Evolutionary conservation across 768 basidiomycete genomes (phyloP).

Genomic region (Boletus sensibilis): DNA sequence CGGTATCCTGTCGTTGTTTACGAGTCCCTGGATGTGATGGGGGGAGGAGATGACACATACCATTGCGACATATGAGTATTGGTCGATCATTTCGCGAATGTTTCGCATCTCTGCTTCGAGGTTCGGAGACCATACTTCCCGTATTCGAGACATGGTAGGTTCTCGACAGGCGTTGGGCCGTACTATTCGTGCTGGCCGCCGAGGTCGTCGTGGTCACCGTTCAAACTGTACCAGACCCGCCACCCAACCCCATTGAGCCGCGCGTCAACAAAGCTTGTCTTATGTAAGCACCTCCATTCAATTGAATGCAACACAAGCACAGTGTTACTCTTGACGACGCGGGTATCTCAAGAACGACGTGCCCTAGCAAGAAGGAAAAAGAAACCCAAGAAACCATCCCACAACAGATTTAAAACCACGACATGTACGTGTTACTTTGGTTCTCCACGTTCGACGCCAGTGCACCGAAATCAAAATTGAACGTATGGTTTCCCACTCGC

Average conservation of each 20-base stretch:
- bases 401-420: constrained; percentile 52
- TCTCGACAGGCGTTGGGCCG: constrained; percentile 4
- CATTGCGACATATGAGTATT: constrained; percentile 95
- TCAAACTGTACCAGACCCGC: constrained; percentile 10
- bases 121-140: constrained; percentile 94
- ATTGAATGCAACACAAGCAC: neutral
- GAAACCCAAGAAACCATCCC: constrained; percentile 14
- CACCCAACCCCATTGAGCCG: constrained; percentile 13
- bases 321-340: neutral
- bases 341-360: constrained; percentile 13
- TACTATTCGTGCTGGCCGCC: constrained; percentile 1
- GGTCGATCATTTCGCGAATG: constrained; percentile 83
- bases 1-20: constrained; percentile 80
- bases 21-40: constrained; percentile 1
- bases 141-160: constrained; percentile 72
- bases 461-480: constrained; percentile 64
- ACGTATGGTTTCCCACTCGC: constrained; percentile 52
- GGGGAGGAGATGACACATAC: constrained; percentile 43
- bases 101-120: constrained; percentile 90
- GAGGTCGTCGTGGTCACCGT: constrained; percentile 22
- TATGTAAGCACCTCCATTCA: constrained; percentile 30
- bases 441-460: constrained; percentile 53
- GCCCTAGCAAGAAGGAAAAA: constrained; percentile 16
- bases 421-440: constrained; percentile 59
- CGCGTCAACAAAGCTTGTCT: constrained; percentile 21